Percentiles rank a stretch among this genome's conserved stretches.
Evolutionary conservation across 352 stramenopile species (phyloP).

Genomic region (Phytophthora capsici): DNA sequence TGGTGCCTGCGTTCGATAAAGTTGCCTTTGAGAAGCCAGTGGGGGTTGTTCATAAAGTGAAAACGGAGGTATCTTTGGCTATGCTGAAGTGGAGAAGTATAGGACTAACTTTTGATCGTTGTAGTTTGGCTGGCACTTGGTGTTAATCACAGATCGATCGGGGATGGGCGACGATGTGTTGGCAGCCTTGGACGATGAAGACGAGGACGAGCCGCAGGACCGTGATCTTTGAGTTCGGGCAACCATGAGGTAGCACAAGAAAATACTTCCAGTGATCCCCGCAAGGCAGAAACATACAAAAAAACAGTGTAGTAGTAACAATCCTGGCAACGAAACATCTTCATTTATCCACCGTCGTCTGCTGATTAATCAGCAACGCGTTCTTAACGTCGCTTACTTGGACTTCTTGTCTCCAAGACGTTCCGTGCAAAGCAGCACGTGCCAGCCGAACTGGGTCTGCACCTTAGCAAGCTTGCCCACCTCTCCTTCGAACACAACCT

Average conservation of each 20-base stretch:
- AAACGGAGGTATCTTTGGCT: conserved; percentile 53
- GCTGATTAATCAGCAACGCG: too few species aligned
- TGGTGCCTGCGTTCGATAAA: conserved; percentile 79
- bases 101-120: conserved; percentile 17
- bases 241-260: too few species aligned
- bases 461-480: conserved; percentile 68
- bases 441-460: conserved; percentile 79
- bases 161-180: conserved; percentile 46
- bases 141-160: conserved; percentile 70
- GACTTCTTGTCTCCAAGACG: conserved; percentile 58
- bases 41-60: conserved; percentile 78
- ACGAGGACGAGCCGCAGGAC: conserved; percentile 19
- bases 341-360: background rate
- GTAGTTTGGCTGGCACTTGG: conserved; percentile 86
- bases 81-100: background rate
- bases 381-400: conserved; percentile 21
- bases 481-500: conserved; percentile 63
- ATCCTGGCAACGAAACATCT: background rate
- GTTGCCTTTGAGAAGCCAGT: conserved; percentile 76
- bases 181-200: conserved; percentile 26
- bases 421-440: conserved; percentile 76
- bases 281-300: too few species aligned
- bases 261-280: too few species aligned
- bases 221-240: conserved; percentile 22
- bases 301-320: too few species aligned